Percentiles rank a stretch among this genome's conserved stretches.
phyloP scores from a whole-genome alignment of 768 basidiomycete species.

The Rhodotorula graminis region DNA sequence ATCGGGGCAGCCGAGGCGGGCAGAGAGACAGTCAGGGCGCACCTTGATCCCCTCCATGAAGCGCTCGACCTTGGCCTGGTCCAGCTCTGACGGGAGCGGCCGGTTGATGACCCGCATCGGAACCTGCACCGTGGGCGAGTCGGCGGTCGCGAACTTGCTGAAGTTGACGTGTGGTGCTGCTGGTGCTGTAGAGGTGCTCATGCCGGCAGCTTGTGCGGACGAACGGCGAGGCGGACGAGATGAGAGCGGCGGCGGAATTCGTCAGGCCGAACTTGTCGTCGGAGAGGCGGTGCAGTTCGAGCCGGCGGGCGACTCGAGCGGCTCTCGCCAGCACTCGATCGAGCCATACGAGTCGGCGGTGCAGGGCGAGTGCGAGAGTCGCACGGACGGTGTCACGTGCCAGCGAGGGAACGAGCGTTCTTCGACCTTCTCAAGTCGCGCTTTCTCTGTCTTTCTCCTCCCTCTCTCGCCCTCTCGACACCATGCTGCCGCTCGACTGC shows the following conservation, averaged over 20 bases:
- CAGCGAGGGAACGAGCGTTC: no score
- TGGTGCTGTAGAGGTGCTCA: background rate
- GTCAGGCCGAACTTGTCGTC: background rate
- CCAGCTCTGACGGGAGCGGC: constrained; percentile 46
- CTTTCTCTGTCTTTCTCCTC: no score
- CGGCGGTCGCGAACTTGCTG: constrained; percentile 15
- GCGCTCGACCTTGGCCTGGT: constrained; percentile 45
- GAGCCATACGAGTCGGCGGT: no score
- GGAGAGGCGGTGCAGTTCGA: background rate
- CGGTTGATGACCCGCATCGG: constrained; percentile 47
- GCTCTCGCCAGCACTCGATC: no score
- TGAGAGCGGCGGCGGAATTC: background rate
- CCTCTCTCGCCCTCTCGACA: no score
- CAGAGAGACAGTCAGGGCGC: constrained; percentile 1
- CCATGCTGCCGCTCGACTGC: background rate
- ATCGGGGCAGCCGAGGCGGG: no score
- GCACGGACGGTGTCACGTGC: no score
- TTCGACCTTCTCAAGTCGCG: no score
- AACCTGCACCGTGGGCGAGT: constrained; percentile 34
- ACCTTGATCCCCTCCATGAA: constrained; percentile 49
- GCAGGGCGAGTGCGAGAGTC: no score
- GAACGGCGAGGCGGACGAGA: background rate
- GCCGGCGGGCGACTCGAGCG: no score
- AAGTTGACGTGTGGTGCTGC: constrained; percentile 22
- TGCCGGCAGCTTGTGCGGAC: background rate